Evolutionary conservation across 257 asterid genomes (phyloP).

Genomic region (Solanum habrochaites): DNA sequence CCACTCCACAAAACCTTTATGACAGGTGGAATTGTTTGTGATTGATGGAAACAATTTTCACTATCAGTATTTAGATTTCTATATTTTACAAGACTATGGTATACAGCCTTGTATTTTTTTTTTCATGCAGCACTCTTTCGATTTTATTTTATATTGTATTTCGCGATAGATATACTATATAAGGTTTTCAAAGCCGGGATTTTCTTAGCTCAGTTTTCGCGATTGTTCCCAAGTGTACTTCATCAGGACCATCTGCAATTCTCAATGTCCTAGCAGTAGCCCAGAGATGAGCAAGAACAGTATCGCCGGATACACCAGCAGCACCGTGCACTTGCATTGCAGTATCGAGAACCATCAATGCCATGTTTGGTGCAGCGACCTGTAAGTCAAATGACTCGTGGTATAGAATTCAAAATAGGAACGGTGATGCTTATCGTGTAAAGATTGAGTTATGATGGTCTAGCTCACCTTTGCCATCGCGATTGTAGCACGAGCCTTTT

Average conservation of each 20-base stretch:
- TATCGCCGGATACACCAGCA: conserved; percentile 88
- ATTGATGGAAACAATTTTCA: background rate
- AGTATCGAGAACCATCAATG: conserved; percentile 75
- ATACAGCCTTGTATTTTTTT: background rate
- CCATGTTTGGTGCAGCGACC: conserved; percentile 95
- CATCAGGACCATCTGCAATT: conserved; percentile 32
- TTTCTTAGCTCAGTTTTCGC: background rate
- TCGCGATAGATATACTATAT: background rate
- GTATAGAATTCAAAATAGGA: background rate
- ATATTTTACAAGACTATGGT: background rate
- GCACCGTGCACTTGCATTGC: conserved; percentile 83
- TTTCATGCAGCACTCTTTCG: background rate
- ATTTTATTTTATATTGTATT: background rate
- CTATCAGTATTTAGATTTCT: background rate
- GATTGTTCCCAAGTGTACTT: background rate
- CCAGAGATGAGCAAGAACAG: conserved; percentile 78
- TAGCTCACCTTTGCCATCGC: conserved; percentile 88
- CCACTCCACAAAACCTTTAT: background rate
- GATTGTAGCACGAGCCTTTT: conserved; percentile 65
- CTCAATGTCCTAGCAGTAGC: conserved; percentile 79
- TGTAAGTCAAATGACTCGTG: background rate
- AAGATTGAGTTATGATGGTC: background rate
- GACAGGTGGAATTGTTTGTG: background rate
- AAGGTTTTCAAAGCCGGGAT: background rate
- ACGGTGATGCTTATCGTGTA: background rate